Conservation (phyloP, 2,329 filamentous ascomycete species). For the Paraphaeosphaeria minitans region DNA sequence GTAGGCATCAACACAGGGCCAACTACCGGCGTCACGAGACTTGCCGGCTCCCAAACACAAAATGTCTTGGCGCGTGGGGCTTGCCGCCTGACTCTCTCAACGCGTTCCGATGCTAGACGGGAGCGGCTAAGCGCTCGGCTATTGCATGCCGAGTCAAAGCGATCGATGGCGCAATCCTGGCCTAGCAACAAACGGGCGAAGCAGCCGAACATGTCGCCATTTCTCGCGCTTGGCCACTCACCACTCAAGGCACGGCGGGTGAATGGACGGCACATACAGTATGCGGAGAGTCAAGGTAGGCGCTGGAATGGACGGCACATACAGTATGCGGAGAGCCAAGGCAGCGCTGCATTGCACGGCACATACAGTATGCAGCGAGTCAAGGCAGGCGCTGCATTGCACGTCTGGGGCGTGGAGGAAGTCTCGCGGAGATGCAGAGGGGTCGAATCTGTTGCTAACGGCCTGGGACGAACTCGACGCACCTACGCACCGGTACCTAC, state of each 20-base stretch:
- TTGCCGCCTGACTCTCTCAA: neutral
- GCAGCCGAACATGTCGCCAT: constrained; percentile 4
- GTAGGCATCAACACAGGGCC: neutral
- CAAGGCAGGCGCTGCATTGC: neutral
- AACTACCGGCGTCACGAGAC: constrained; percentile 1
- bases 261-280: constrained; percentile 7
- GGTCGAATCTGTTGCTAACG: constrained; percentile 3
- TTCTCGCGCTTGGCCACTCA: neutral
- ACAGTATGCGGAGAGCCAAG: neutral
- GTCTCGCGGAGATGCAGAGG: constrained; percentile 3
- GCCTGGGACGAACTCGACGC: neutral
- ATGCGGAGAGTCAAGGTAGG: neutral
- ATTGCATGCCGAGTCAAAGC: neutral
- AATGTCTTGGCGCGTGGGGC: constrained; percentile 6
- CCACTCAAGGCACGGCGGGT: constrained; percentile 7
- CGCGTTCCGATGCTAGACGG: constrained; percentile 5
- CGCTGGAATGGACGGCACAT: constrained; percentile 10
- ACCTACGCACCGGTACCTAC: too few species aligned
- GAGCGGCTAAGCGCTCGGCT: constrained; percentile 7
- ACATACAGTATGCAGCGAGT: too few species aligned
- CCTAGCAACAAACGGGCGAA: neutral
- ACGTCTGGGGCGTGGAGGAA: constrained; percentile 1
- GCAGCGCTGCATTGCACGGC: constrained; percentile 8
- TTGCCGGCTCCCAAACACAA: constrained; percentile 4
- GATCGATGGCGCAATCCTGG: constrained; percentile 9